A percentile compares a stretch with the other conserved stretches of the same genome.
These are phyloP conservation scores for Aschersonia sp. DNA, from an alignment of 2,329 filamentous ascomycete genomes.

Conservation along the genomic window DNA sequence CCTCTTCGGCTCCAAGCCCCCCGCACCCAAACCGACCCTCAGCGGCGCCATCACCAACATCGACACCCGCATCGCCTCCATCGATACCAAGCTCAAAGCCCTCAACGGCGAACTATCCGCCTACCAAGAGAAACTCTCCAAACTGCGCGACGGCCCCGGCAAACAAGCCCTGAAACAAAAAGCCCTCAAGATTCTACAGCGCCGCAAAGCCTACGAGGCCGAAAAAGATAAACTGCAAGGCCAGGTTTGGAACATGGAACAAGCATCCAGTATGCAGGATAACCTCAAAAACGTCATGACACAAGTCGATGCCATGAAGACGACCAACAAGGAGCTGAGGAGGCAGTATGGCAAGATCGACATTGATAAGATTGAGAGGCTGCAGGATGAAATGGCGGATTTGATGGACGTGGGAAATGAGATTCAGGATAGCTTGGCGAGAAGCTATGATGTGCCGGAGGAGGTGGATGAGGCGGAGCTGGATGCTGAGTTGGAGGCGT, in stretches of 20 bases:
- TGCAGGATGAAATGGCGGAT: conserved; percentile 99
- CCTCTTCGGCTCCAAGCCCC: conserved; percentile 79
- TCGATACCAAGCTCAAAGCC: conserved; percentile 89
- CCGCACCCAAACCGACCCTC: conserved; percentile 80
- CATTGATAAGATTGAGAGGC: conserved; percentile 89
- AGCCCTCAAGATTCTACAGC: conserved; percentile 84
- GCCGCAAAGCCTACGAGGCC: conserved; percentile 84
- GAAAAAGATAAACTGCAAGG: conserved; percentile 88
- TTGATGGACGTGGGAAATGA: conserved; percentile 96
- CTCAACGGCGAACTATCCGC: conserved; percentile 80
- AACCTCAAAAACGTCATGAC: conserved; percentile 98
- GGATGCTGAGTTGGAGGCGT: conserved; percentile 87
- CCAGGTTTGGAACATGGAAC: conserved; percentile 99
- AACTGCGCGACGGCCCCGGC: conserved; percentile 91
- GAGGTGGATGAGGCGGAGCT: conserved; percentile 94
- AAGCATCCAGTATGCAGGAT: conserved; percentile 96
- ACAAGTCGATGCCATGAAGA: conserved; percentile 94
- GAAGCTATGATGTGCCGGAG: conserved; percentile 89
- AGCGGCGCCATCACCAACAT: conserved; percentile 72
- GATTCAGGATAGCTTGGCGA: conserved; percentile 85
- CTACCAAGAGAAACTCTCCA: conserved; percentile 75
- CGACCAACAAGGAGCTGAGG: conserved; percentile 80
- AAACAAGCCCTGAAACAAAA: conserved; percentile 90
- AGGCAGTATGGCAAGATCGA: conserved; percentile 96
- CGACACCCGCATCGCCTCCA: conserved; percentile 67